A percentile compares a stretch with the other conserved stretches of the same genome.
These are phyloP conservation scores for Rubia yunnanensis DNA, from an alignment of 257 asterid species.

Conservation along the genomic window DNA sequence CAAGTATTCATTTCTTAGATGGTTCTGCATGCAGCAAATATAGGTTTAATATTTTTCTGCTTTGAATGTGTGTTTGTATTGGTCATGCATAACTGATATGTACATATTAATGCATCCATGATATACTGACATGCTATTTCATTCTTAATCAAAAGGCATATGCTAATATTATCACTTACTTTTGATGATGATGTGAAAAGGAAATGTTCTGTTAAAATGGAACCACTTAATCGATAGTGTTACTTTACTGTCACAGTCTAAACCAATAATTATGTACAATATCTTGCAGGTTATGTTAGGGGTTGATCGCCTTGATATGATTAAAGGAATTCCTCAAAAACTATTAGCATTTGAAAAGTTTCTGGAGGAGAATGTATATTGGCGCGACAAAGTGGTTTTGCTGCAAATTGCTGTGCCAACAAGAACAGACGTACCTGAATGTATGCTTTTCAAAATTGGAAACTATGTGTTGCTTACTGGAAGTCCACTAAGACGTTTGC, in stretches of 20 bases:
- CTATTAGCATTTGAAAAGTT: conserved; percentile 87
- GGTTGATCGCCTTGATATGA: conserved; percentile 96
- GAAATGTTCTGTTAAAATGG: background rate
- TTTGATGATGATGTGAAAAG: background rate
- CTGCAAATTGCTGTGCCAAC: conserved; percentile 97
- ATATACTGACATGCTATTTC: background rate
- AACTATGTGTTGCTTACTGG: background rate
- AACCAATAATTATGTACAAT: conserved; percentile 17
- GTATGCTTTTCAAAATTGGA: conserved; percentile 34
- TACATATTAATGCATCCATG: background rate
- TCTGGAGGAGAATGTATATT: conserved; percentile 71
- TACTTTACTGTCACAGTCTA: background rate
- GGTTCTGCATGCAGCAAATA: background rate
- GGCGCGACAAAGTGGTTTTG: conserved; percentile 92
- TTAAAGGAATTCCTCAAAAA: conserved; percentile 93
- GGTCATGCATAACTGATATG: background rate
- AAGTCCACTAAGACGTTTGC: background rate
- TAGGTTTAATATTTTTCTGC: background rate
- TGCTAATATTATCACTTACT: background rate
- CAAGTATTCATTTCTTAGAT: conserved; percentile 1
- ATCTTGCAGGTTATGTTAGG: conserved; percentile 79
- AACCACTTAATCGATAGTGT: background rate
- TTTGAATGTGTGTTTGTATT: background rate
- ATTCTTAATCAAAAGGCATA: background rate
- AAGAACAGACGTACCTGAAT: conserved; percentile 95